Evolutionary conservation across 2,329 filamentous ascomycete genomes (phyloP).

Genomic region (Ophiostoma fasciatum): DNA sequence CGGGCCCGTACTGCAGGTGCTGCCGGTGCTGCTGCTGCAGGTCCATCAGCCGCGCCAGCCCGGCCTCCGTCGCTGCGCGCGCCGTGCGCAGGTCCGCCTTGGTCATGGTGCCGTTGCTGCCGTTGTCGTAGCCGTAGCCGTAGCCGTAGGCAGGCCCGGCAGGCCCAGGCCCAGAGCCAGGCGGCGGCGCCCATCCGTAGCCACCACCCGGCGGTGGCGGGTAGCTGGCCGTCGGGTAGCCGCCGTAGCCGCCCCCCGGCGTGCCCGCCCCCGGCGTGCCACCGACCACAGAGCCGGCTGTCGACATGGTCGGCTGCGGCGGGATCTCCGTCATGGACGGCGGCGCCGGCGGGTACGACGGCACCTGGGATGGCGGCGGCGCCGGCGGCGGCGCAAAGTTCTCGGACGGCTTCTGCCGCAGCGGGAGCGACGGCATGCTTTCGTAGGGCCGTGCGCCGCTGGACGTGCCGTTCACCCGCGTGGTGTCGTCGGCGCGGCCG

Average conservation of each 20-base stretch:
- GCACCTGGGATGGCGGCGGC: not conserved
- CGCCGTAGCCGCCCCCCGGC: not conserved
- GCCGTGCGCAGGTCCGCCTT: conserved; percentile 12
- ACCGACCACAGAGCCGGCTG: conserved; percentile 7
- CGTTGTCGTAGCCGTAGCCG: no score
- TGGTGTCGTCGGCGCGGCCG: not conserved
- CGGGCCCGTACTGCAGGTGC: conserved; percentile 12
- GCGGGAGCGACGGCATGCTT: not conserved
- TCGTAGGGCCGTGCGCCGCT: not conserved
- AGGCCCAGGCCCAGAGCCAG: no score
- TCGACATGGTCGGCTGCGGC: conserved; percentile 11
- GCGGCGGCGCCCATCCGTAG: no score
- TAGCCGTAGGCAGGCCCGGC: no score
- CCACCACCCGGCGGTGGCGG: no score
- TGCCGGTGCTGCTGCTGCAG: conserved; percentile 18
- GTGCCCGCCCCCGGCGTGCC: not conserved
- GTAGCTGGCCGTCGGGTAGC: no score
- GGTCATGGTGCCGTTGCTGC: not conserved
- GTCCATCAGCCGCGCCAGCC: conserved; percentile 20
- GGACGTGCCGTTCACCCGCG: not conserved
- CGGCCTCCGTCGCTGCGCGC: conserved; percentile 16
- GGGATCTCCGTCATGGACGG: conserved; percentile 9
- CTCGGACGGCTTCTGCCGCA: conserved; percentile 3
- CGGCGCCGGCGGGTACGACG: conserved; percentile 1
- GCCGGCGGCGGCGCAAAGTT: not conserved